Conservation (phyloP, 495 filamentous ascomycete species). For the Penicillium longicatenatum region DNA sequence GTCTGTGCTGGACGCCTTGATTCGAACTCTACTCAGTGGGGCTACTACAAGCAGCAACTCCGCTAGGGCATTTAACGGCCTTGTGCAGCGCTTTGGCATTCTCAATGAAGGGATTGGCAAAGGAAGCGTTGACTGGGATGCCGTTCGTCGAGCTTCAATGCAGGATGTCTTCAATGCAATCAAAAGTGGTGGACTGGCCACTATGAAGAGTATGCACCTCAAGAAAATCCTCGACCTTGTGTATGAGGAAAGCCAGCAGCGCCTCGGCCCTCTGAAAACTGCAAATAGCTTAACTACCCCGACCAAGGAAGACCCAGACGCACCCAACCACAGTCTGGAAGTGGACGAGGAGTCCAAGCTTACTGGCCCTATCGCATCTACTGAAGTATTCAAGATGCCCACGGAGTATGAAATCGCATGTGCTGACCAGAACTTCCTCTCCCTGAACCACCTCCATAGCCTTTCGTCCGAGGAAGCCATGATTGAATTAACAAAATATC, state of each 20-base stretch:
- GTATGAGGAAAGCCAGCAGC: conserved; percentile 64
- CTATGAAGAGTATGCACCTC: conserved; percentile 73
- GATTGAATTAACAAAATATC: conserved; percentile 70
- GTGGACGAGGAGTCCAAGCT: neutral
- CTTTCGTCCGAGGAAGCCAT: conserved; percentile 70
- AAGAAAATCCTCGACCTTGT: conserved; percentile 82
- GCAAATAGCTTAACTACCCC: neutral
- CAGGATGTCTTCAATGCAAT: conserved; percentile 73
- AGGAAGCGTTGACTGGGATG: conserved; percentile 86
- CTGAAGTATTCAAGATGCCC: conserved; percentile 30
- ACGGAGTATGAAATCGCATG: conserved; percentile 50
- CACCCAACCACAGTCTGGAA: neutral
- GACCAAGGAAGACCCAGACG: neutral
- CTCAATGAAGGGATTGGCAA: conserved; percentile 62
- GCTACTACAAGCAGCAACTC: conserved; percentile 70
- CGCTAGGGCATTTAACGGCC: conserved; percentile 67
- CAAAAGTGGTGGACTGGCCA: conserved; percentile 66
- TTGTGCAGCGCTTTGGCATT: conserved; percentile 70
- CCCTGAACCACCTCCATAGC: conserved; percentile 76
- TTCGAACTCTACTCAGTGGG: conserved; percentile 79
- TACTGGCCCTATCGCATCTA: neutral
- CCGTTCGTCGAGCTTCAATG: conserved; percentile 63
- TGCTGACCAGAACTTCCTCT: conserved; percentile 59
- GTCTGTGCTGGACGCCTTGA: conserved; percentile 83
- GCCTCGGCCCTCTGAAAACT: conserved; percentile 37